Evolutionary conservation across 805 yeast genomes (phyloP).

Genomic region (Peterozyma xylosa): DNA sequence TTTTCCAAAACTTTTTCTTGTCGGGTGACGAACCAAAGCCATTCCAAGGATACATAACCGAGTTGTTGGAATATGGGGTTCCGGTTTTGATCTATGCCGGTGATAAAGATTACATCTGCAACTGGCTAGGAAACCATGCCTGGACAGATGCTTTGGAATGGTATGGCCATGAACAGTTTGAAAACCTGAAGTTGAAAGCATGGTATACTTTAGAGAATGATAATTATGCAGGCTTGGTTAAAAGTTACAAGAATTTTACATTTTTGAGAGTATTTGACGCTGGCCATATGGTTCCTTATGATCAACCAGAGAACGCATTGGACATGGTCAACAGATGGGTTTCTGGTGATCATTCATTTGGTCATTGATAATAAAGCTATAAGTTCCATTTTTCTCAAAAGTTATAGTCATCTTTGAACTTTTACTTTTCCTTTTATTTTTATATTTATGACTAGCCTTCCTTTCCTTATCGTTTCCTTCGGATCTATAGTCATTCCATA

Average conservation of each 20-base stretch:
- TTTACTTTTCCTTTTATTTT: no score
- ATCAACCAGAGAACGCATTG: constrained; percentile 72
- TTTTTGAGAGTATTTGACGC: constrained; percentile 82
- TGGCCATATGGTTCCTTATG: constrained; percentile 94
- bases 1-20: constrained; percentile 72
- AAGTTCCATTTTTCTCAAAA: no score
- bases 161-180: constrained; percentile 49
- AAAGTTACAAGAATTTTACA: constrained; percentile 55
- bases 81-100: constrained; percentile 93
- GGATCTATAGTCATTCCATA: no score
- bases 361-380: neutral
- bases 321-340: constrained; percentile 87
- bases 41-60: constrained; percentile 67
- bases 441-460: no score
- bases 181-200: constrained; percentile 5
- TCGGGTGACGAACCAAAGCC: constrained; percentile 94
- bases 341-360: constrained; percentile 45
- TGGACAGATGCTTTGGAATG: constrained; percentile 77
- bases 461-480: no score
- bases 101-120: constrained; percentile 93
- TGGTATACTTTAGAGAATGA: constrained; percentile 22
- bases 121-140: constrained; percentile 91
- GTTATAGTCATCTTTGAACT: no score
- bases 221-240: constrained; percentile 27
- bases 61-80: constrained; percentile 59